phyloP scores from a whole-genome alignment of 768 basidiomycete species.

The Suillus weaverae region DNA sequence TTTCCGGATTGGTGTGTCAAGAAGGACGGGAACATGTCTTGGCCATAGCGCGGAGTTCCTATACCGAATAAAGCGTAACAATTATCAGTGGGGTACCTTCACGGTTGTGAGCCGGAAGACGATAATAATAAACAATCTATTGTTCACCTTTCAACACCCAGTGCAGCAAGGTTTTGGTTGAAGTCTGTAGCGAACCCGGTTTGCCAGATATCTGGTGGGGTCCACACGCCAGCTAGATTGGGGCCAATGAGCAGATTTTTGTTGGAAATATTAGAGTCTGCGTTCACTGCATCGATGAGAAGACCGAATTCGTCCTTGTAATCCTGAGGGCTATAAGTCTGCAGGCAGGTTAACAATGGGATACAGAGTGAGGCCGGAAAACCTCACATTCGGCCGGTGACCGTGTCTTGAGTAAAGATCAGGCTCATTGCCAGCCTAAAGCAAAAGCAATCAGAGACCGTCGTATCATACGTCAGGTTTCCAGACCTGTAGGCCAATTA shows the following conservation, averaged over 20 bases:
- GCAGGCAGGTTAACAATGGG: conserved; percentile 13
- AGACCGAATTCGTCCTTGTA: conserved; percentile 54
- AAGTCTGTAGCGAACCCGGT: conserved; percentile 50
- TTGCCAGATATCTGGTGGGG: conserved; percentile 51
- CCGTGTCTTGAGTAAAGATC: conserved; percentile 62
- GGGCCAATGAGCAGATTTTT: conserved; percentile 60
- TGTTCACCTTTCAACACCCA: conserved; percentile 56
- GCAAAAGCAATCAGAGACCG: background rate
- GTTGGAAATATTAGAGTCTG: conserved; percentile 38
- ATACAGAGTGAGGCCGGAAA: too few relatives aligned
- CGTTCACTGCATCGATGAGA: conserved; percentile 45
- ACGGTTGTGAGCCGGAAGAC: conserved; percentile 14
- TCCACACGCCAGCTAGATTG: conserved; percentile 58
- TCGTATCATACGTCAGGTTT: background rate
- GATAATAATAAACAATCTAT: background rate
- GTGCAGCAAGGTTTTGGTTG: conserved; percentile 39
- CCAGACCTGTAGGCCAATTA: conserved; percentile 52
- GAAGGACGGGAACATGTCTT: conserved; percentile 43
- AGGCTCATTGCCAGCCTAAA: conserved; percentile 74
- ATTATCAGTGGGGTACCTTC: conserved; percentile 62
- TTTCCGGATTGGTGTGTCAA: conserved; percentile 57
- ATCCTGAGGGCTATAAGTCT: conserved; percentile 33
- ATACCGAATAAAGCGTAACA: conserved; percentile 52
- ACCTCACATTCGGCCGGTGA: conserved; percentile 27
- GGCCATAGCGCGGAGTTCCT: conserved; percentile 42